These are phyloP conservation scores for Trichoderma koningiopsis DNA, from an alignment of 2,329 filamentous ascomycete species.

Conservation along the genomic window DNA sequence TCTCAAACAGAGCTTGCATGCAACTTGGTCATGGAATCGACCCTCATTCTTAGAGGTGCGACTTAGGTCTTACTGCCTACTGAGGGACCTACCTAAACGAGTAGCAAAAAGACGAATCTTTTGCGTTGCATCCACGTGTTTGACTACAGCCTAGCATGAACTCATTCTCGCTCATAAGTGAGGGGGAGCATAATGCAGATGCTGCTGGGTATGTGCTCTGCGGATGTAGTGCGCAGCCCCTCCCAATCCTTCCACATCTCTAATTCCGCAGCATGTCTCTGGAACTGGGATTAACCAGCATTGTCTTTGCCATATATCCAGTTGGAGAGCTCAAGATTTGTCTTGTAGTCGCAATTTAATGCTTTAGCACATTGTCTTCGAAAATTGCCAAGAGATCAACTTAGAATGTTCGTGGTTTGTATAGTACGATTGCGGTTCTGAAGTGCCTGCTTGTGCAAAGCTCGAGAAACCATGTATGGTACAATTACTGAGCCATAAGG, in stretches of 20 bases:
- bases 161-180: not conserved
- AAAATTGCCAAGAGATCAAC: not conserved
- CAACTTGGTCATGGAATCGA: not conserved
- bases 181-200: not conserved
- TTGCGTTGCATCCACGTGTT: not conserved
- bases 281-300: not conserved
- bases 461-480: not conserved
- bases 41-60: not conserved
- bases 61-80: not conserved
- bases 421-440: not conserved
- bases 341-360: not conserved
- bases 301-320: not conserved
- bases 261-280: not conserved
- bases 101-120: not conserved
- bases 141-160: not conserved
- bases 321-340: not conserved
- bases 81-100: not conserved
- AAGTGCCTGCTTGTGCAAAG: not conserved
- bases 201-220: not conserved
- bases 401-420: not conserved
- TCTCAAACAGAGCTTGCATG: not conserved
- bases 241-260: not conserved
- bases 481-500: too few relatives aligned
- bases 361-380: not conserved
- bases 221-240: not conserved